Base-by-base conservation (phyloP, 78 protist species). In the Dictyostelium purpureum region DNA sequence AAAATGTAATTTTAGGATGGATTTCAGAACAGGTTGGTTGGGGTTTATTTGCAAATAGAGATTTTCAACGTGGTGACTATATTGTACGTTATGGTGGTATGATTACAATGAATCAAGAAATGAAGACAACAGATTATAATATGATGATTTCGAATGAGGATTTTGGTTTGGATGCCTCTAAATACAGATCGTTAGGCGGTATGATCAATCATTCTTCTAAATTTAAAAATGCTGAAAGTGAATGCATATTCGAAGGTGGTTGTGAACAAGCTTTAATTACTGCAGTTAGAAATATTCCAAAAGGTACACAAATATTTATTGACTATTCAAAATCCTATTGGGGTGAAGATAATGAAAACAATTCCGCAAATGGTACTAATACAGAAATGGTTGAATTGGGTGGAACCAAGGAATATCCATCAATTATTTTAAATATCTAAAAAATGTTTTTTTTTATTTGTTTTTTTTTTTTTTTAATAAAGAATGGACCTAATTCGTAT, bases 251-350 rank as follows among this genome's bases (percentile, higher is more conserved):
- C 42, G 94, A 90, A 31, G 43, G 49, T 73, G 94, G 94, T n/a
- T 83, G 88, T 47, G 94, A 90, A 24, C 94, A 90, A 66, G 94
- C 94, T 5, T 24, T 90, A n/a, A 90, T 90, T 43, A 90, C 89
- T 19, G 94, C 94, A 0, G 70, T 80, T 40, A 90, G 66, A 42
- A 45, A 31, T 12, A 90, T 90, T 37, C 51, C 79, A 21, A 77
- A 79, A 28, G 94, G 94, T 37, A 16, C 49, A 24, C 94, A 90
- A 38, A 79, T 90, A 9, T 70, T 90, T 37, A 90, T 90, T 6
- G 73, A 90, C 38, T 90, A 90, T 42, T 90, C 94, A 24, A 37
- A 90, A 14, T 74, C 81, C 45, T 90, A 45, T 45, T 90, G 94
- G 94, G 37, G 24, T 12, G 42, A 21, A 16, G 31, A 75, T n/a